Base-by-base conservation (phyloP, 1,284 basidiomycete species). In the Mrakiaceae sp. region DNA sequence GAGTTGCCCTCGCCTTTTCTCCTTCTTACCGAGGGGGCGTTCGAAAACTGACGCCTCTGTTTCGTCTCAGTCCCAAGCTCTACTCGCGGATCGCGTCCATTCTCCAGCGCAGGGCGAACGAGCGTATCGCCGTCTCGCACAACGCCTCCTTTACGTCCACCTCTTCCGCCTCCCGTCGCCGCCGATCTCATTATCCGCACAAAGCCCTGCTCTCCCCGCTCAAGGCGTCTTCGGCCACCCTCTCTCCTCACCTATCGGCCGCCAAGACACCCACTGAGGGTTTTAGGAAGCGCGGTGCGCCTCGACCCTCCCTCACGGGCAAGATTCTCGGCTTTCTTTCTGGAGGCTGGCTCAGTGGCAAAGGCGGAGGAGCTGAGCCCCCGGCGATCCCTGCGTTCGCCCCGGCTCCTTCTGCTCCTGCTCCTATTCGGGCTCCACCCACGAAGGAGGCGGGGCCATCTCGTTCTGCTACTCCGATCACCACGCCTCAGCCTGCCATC, bases 161-260 rank as follows among this genome's bases (percentile, higher is more conserved):
- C 7, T 50, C 44, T 14, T 12, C 51, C 2, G 14, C 50, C 51
- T 49, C 46, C 14, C 49, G 56, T 16, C 63, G 63, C 27, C 63
- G 63, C 43, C 53, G 58, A 4, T 64, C 63, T 39, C 47, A 60
- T 16, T 44, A 64, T 47, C 63, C 63, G 9, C 58, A 56, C 12
- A 64, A 56, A 43, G 47, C 43, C 5, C 47, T 64, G 10, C 51
- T 64, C 42, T 46, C 43, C 3, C 63, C 63, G 1, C 43, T 55
- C 58, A 64, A 64, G 47, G 63, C 63, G 4, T n/a, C 64, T 43
- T 43, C 62, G 16, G 10, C 48, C 46, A 5, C 43, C 40, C 53
- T n/a, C n/a, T 8, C 44, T 40, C 39, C 16, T 55, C 43, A 12
- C 44, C 48, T 52, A n/a, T 43, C 3, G 12, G 6, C 16, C 58